A percentile compares a stretch with the other conserved stretches of the same genome.
Evolutionary conservation across 2,329 filamentous ascomycete genomes (phyloP).

Genomic region (Colletotrichum shisoi): DNA sequence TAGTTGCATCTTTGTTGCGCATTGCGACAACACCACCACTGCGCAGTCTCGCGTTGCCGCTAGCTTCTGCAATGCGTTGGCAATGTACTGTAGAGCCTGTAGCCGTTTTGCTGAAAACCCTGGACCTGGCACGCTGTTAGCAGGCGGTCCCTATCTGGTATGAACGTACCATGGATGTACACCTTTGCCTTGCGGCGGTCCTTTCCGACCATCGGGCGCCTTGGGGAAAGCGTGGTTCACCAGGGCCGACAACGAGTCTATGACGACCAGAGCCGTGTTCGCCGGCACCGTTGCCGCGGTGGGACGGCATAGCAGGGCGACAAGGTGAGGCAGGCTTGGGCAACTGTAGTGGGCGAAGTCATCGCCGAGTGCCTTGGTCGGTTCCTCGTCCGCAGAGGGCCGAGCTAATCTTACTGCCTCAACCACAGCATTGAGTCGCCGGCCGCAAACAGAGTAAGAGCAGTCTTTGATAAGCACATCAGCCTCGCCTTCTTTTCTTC

Average conservation of each 20-base stretch:
- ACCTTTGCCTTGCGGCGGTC: slow-evolving; percentile 54
- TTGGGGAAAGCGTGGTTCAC: slow-evolving; percentile 80
- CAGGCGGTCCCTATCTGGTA: slow-evolving; percentile 25
- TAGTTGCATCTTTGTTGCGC: slow-evolving; percentile 78
- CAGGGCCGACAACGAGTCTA: slow-evolving; percentile 80
- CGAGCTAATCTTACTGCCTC: slow-evolving; percentile 29
- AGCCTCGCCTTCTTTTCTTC: slow-evolving; percentile 16
- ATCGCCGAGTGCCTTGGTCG: slow-evolving; percentile 15
- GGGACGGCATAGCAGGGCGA: slow-evolving; percentile 77
- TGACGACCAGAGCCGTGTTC: slow-evolving; percentile 72
- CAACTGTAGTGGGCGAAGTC: slow-evolving; percentile 60
- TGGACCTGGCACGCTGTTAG: slow-evolving; percentile 45
- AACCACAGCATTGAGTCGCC: slow-evolving; percentile 48
- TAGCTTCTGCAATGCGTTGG: slow-evolving; percentile 76
- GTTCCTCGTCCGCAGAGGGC: slow-evolving; percentile 25
- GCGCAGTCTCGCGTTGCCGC: slow-evolving; percentile 77
- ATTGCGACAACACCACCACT: slow-evolving; percentile 79
- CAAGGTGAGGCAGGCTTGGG: slow-evolving; percentile 72
- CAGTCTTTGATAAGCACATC: slow-evolving; percentile 46
- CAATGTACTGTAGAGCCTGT: slow-evolving; percentile 67
- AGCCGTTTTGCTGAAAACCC: slow-evolving; percentile 54
- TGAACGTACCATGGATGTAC: slow-evolving; percentile 22
- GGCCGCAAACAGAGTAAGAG: slow-evolving; percentile 51
- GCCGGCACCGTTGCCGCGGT: slow-evolving; percentile 68
- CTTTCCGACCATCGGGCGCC: slow-evolving; percentile 52